A percentile compares a stretch with the other conserved stretches of the same genome.
phyloP scores from a whole-genome alignment of 2,329 filamentous ascomycete species.

The Phialophora chinensis region DNA sequence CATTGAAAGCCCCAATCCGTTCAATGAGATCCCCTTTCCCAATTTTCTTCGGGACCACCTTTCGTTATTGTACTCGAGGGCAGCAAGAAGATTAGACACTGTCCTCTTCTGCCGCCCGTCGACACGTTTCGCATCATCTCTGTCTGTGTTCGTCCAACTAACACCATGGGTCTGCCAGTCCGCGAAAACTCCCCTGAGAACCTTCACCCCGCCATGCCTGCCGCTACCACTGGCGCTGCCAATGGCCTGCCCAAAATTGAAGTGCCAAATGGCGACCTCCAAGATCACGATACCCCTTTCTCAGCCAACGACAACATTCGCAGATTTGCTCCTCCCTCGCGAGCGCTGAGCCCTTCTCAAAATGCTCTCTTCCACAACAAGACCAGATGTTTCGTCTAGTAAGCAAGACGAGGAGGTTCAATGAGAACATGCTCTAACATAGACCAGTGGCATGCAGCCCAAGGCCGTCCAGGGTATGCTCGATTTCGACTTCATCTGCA shows the following conservation, averaged over 20 bases:
- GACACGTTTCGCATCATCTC: conserved; percentile 10
- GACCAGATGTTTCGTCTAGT: conserved; percentile 99
- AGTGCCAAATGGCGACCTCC: conserved; percentile 52
- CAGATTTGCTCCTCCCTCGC: conserved; percentile 90
- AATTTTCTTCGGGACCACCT: conserved; percentile 10
- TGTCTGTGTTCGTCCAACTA: conserved; percentile 21
- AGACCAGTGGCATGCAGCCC: conserved; percentile 82
- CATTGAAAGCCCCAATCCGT: conserved; percentile 16
- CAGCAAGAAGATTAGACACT: not conserved
- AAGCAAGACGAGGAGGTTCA: conserved; percentile 65
- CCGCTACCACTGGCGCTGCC: conserved; percentile 61
- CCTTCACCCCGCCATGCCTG: conserved; percentile 36
- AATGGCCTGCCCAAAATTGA: conserved; percentile 57
- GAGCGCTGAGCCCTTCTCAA: conserved; percentile 84
- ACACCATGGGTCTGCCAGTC: conserved; percentile 39
- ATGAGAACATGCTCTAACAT: conserved; percentile 40
- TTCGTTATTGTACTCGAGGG: conserved; percentile 18
- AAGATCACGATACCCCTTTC: conserved; percentile 43
- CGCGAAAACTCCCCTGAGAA: conserved; percentile 35
- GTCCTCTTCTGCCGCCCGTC: conserved; percentile 11
- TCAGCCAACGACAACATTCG: conserved; percentile 99
- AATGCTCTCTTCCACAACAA: conserved; percentile 98
- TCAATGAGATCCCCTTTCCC: conserved; percentile 16
- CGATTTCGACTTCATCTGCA: conserved; percentile 99
- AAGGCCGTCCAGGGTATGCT: conserved; percentile 91